Conservation (phyloP, 306 rosid genomes). For the Canavalia ensiformis region DNA sequence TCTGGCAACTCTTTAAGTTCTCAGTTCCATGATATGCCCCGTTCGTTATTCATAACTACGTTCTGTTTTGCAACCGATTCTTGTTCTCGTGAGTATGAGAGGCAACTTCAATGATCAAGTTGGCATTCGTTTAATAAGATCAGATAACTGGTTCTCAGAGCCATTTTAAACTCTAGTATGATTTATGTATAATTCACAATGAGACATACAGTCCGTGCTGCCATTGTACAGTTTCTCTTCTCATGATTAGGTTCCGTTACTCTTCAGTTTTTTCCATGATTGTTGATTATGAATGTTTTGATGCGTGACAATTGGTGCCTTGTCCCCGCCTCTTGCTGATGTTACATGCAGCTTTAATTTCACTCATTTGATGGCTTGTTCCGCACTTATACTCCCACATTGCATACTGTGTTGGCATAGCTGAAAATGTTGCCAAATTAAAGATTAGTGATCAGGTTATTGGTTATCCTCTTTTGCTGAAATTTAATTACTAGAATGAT, state of each 20-base stretch:
- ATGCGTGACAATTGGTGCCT: neutral
- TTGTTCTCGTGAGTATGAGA: neutral
- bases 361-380: neutral
- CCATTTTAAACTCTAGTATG: neutral
- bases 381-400: neutral
- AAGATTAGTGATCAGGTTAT: neutral
- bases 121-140: neutral
- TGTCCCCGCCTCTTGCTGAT: neutral
- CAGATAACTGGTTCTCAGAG: neutral
- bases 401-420: neutral
- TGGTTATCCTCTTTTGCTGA: neutral
- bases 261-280: neutral
- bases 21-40: neutral
- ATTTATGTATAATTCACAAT: conserved; percentile 7
- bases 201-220: neutral
- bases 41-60: neutral
- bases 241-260: neutral
- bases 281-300: neutral
- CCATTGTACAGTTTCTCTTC: neutral
- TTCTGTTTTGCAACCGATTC: neutral
- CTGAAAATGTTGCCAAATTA: neutral
- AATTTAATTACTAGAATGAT: neutral
- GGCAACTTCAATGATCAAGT: neutral
- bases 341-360: neutral
- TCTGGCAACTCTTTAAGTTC: neutral